phyloP scores from a whole-genome alignment of 192 early-diverging fungal genomes.

The Phycomyces nitens region DNA sequence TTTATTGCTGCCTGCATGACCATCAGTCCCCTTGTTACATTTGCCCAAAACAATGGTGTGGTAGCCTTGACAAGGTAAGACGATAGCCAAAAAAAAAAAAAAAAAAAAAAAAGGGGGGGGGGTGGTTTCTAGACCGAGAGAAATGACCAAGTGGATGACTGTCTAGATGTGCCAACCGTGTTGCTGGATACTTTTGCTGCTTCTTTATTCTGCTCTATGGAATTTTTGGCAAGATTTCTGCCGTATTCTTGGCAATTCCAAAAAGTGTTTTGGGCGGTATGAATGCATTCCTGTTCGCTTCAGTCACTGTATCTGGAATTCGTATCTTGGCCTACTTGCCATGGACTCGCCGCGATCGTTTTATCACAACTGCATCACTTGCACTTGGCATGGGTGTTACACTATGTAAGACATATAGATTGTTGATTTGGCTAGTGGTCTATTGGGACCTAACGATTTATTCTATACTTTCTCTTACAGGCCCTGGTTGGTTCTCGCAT shows the following conservation, averaged over 20 bases:
- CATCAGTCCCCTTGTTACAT: conserved; percentile 49
- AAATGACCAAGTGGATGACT: neutral
- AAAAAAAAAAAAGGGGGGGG: conserved; percentile 9
- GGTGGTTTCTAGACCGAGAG: neutral
- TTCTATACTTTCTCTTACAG: conserved; percentile 26
- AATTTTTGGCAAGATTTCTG: conserved; percentile 49
- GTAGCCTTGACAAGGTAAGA: conserved; percentile 49
- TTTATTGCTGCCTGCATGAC: conserved; percentile 52
- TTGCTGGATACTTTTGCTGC: conserved; percentile 51
- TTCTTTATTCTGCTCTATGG: conserved; percentile 47
- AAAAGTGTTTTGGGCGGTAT: conserved; percentile 50
- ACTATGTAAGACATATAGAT: conserved; percentile 14
- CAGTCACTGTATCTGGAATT: conserved; percentile 50
- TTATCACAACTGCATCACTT: conserved; percentile 44
- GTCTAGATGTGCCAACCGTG: conserved; percentile 38
- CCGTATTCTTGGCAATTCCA: conserved; percentile 45
- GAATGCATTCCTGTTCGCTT: conserved; percentile 52
- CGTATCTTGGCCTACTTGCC: conserved; percentile 49
- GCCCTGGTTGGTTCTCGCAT: conserved; percentile 30
- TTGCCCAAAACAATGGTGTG: conserved; percentile 56
- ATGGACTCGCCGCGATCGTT: conserved; percentile 52
- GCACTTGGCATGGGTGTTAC: conserved; percentile 47
- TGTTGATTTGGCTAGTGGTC: neutral
- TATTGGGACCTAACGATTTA: neutral
- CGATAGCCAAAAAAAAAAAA: too few species aligned